Evolutionary conservation across 1,284 basidiomycete genomes (phyloP), one percentile per base, ranked within the genome.

Genomic region (Puccinia horiana): DNA sequence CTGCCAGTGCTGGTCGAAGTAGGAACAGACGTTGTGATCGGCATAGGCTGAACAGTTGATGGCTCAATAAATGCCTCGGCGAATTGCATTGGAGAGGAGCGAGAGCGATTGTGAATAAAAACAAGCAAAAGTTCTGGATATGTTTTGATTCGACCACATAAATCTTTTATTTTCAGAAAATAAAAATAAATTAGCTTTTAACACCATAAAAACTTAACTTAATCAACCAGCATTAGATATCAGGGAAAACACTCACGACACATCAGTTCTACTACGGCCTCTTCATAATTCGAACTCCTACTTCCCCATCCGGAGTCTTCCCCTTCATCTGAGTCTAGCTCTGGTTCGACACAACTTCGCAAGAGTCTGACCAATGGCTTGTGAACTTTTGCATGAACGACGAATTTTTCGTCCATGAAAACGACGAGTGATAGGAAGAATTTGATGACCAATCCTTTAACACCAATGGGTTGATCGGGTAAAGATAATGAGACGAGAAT

Each of bases 51-150:
- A 89, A 32, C 65, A 73, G 67, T 61, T 83, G 82, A 47, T 84
- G 77, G 73, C 84, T 79, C 11, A 85, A 65, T 67, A 83, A 61
- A 42, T 85, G 84, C 67, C 85, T 85, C 78, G 63, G 4, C 65
- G 42, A n/a, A 20, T 52, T 65, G 74, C 32, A 29, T n/a, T 52
- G 49, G 58, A 20, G 82, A 78, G n/a, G 63, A 42, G 44, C 76
- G 76, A 70, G 76, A 32, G 85, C 93, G 95, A 86, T 96, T 94
- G 85, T 96, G 94, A 86, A 97, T 95, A 88, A 97, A 97, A 83
- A 98, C 96, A 90, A 96, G 93, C 56, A 98, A 91, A 1, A 98
- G 89, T 85, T 96, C 94, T 5, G 94, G 92, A 86, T 94, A 93
- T 67, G 93, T 93, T 79, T 93, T 90, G 86, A 96, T 95, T 65